Evolutionary conservation across 805 yeast genomes (phyloP), one percentile per base, ranked within the genome.

Genomic region (Kuraishia cidri): DNA sequence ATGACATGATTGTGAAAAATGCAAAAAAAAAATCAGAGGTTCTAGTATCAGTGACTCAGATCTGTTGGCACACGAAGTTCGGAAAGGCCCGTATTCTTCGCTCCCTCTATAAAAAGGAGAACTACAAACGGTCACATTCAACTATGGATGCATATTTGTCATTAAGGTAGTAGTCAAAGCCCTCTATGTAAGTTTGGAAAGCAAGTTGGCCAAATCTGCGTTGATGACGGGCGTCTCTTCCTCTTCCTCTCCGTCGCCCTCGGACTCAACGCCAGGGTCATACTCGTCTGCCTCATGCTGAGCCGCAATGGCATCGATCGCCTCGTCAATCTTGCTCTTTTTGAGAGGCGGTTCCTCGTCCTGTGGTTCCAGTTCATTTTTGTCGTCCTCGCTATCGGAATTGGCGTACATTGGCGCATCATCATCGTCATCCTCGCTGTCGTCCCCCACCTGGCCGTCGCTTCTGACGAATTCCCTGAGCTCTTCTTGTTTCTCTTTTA

Each of bases 401-500:
- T 28, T 29, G 7, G 29, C 35, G 15, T 34, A 29, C 8, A 29
- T 28, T 6, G 40, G 36, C 4, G 25, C 39, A 7, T 37, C 41
- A 8, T 39, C 41, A 9, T 37, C 33, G 26, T 37, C 45, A 3
- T 36, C 38, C 11, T 39, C 40, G 9, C 41, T 40, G 4, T 41
- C 45, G 5, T 35, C 47, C 4, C 34, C 39, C 15, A 36, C 38
- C 18, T 17, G 21, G 7, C 20, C 26, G n/a, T 17, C 30, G 16
- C 37, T 41, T 13, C 33, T 41, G 17, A 34, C 25, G 22, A 25
- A 37, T 4, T 33, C 46, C 6, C 25, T 29, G 11, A 37, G 42
- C 11, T 29, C 39, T 13, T 37, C 37, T 16, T 47, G 30, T 13
- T 48, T 40, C 23, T 40, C 41, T 31, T 50, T 47, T 23, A 55